These are phyloP conservation scores for Lentinula raphanica DNA, from an alignment of 768 basidiomycete species.

Conservation along the genomic window DNA sequence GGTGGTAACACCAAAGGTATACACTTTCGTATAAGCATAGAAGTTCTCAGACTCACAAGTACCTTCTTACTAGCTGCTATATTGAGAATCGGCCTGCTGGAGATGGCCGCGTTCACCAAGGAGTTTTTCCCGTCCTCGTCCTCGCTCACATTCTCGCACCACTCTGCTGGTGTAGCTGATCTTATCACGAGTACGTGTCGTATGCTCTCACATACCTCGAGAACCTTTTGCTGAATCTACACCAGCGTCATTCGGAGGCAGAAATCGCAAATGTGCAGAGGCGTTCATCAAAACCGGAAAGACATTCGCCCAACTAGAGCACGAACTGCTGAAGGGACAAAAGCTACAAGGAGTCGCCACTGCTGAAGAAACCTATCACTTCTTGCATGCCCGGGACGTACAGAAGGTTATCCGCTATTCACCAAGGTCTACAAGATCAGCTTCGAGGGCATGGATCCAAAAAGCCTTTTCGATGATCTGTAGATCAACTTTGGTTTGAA, in stretches of 20 bases:
- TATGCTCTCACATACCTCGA: not conserved
- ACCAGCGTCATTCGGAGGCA: conserved; percentile 9
- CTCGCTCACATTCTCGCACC: conserved; percentile 12
- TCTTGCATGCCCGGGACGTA: conserved; percentile 9
- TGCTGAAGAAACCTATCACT: conserved; percentile 9
- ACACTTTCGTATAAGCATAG: not conserved
- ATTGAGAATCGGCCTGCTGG: conserved; percentile 9
- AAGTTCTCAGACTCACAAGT: not conserved
- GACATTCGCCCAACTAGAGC: conserved; percentile 10
- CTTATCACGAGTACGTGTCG: conserved; percentile 9
- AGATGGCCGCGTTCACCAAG: conserved; percentile 12
- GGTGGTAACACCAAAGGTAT: conserved; percentile 9
- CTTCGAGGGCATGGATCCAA: conserved; percentile 12
- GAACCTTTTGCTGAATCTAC: not conserved
- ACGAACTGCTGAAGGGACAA: conserved; percentile 12
- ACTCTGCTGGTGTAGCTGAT: conserved; percentile 13
- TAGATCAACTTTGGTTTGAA: not conserved
- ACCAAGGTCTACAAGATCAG: conserved; percentile 13
- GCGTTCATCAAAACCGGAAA: conserved; percentile 12
- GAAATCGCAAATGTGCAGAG: conserved; percentile 14
- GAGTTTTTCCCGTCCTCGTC: conserved; percentile 11
- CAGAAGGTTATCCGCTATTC: conserved; percentile 11
- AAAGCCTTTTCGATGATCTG: conserved; percentile 10
- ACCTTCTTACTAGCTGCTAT: conserved; percentile 1
- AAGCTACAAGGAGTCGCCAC: conserved; percentile 12